Conservation (phyloP, 148 eudicot species). For the Talinum fruticosum region DNA sequence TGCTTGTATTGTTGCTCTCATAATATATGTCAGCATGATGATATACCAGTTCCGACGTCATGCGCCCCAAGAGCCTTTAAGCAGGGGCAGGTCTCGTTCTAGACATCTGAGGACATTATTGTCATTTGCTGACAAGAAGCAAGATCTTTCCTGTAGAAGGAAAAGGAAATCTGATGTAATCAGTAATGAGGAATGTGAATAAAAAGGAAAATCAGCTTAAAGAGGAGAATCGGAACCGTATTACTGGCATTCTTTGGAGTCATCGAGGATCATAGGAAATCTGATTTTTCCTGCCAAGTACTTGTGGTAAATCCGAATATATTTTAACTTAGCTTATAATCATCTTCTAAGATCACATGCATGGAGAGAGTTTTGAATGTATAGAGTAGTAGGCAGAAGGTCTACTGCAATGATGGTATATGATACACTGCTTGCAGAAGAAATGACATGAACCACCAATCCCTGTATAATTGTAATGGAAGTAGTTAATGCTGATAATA, state of each 20-base stretch:
- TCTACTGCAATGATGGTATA: not conserved
- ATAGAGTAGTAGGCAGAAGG: not conserved
- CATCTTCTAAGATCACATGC: not conserved
- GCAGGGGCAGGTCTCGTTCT: constrained; percentile 26
- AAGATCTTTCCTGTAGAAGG: constrained; percentile 28
- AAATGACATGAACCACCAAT: not conserved
- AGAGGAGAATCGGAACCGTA: constrained; percentile 1
- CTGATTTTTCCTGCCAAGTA: not conserved
- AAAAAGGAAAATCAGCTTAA: constrained; percentile 11
- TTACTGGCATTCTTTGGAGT: constrained; percentile 6
- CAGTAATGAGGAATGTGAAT: constrained; percentile 18
- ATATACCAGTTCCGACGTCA: constrained; percentile 28
- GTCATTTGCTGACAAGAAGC: constrained; percentile 44
- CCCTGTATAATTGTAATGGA: not conserved
- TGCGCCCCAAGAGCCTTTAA: constrained; percentile 29
- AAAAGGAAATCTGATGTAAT: constrained; percentile 34
- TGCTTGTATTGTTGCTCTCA: constrained; percentile 30
- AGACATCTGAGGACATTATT: constrained; percentile 34
- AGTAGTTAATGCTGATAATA: not conserved
- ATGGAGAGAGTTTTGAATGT: not conserved
- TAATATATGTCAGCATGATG: constrained; percentile 32
- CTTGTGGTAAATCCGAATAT: not conserved
- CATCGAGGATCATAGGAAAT: not conserved
- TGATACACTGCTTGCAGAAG: not conserved
- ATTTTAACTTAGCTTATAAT: not conserved